Evolutionary conservation across 2,329 filamentous ascomycete species (phyloP).

Genomic region (Pyricularia sp.): DNA sequence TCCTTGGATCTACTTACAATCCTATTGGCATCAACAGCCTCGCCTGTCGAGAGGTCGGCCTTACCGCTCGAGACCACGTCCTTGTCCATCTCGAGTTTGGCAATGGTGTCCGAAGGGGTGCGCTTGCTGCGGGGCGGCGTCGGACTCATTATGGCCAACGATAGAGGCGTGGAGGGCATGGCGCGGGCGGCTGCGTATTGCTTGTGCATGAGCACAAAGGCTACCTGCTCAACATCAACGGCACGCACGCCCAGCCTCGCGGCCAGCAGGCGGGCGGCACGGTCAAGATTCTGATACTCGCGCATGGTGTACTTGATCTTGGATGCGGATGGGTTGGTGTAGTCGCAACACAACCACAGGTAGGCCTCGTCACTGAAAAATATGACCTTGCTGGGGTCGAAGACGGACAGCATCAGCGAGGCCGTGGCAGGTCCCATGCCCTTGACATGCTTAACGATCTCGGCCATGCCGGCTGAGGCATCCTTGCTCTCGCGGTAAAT

Average conservation of each 20-base stretch:
- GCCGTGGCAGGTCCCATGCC: constrained; percentile 76
- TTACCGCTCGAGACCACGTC: neutral
- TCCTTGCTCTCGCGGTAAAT: constrained; percentile 22
- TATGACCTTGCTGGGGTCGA: constrained; percentile 47
- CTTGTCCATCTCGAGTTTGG: neutral
- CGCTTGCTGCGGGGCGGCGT: neutral
- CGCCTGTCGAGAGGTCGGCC: neutral
- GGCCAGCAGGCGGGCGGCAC: constrained; percentile 30
- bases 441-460: constrained; percentile 46
- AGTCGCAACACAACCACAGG: constrained; percentile 56
- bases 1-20: neutral
- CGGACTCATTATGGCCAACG: neutral
- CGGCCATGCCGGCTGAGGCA: constrained; percentile 34
- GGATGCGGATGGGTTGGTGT: constrained; percentile 26
- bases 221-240: constrained; percentile 59
- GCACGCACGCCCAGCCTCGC: constrained; percentile 44
- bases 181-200: constrained; percentile 9
- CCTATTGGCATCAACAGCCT: neutral
- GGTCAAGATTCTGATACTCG: constrained; percentile 54
- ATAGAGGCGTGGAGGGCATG: neutral
- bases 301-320: constrained; percentile 59
- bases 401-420: constrained; percentile 60
- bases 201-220: constrained; percentile 54
- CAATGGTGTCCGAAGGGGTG: neutral
- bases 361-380: constrained; percentile 80